These are phyloP conservation scores for Tremella mesenterica DNA, from an alignment of 768 basidiomycete genomes.

Conservation along the genomic window DNA sequence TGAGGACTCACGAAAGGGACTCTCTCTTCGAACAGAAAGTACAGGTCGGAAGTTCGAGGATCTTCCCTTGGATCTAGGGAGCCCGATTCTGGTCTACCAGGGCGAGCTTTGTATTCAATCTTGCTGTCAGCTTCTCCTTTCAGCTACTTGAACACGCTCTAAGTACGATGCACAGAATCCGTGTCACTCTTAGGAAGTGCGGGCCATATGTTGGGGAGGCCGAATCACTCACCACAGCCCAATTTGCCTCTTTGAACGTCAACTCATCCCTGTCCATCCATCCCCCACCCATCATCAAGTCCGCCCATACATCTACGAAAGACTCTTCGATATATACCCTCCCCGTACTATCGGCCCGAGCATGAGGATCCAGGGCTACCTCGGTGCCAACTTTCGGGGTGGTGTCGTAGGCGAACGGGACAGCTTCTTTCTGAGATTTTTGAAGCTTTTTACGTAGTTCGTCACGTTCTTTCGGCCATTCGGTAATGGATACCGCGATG, in stretches of 20 bases:
- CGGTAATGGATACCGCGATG: conserved; percentile 53
- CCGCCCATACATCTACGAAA: conserved; percentile 65
- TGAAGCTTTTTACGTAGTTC: conserved; percentile 70
- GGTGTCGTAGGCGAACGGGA: conserved; percentile 87
- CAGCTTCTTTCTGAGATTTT: conserved; percentile 69
- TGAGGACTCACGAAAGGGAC: conserved; percentile 68
- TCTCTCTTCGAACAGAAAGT: conserved; percentile 86
- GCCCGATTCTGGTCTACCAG: conserved; percentile 35
- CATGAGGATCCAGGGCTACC: conserved; percentile 45
- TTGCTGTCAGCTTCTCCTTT: conserved; percentile 38
- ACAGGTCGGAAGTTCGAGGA: conserved; percentile 62
- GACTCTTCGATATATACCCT: conserved; percentile 61
- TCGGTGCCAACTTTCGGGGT: conserved; percentile 67
- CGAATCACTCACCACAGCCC: conserved; percentile 63
- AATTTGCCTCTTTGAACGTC: conserved; percentile 76
- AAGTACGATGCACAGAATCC: no score
- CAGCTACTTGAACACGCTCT: not conserved
- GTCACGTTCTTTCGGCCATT: conserved; percentile 66
- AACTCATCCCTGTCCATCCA: conserved; percentile 80
- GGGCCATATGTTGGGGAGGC: no score
- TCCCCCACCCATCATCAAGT: conserved; percentile 49
- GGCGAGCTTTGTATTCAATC: conserved; percentile 80
- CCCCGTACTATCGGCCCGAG: conserved; percentile 19
- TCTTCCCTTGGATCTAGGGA: conserved; percentile 46
- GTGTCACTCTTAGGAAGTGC: no score